These are phyloP conservation scores for Fusarium clavum DNA, from an alignment of 2,329 filamentous ascomycete species.

Conservation along the genomic window DNA sequence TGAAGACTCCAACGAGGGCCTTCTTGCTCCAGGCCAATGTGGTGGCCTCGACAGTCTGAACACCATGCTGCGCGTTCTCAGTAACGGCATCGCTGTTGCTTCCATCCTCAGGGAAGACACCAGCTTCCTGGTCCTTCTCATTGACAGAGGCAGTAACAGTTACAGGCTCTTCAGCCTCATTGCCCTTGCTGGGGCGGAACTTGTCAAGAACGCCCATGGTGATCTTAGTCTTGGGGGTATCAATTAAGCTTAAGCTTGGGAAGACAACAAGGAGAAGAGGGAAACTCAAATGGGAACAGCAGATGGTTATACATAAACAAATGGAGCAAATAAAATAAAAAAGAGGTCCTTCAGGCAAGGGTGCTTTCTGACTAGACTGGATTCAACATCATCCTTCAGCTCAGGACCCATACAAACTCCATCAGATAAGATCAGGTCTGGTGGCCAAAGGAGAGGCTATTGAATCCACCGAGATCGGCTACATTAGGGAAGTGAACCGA, in stretches of 20 bases:
- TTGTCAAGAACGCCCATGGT: conserved; percentile 38
- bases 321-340: conserved; percentile 11
- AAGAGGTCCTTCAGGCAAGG: conserved; percentile 13
- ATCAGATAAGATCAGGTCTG: conserved; percentile 43
- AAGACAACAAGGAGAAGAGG: conserved; percentile 21
- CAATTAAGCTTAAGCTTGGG: conserved; percentile 19
- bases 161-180: conserved; percentile 23
- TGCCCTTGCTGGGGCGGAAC: conserved; percentile 30
- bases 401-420: conserved; percentile 30
- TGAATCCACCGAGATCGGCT: conserved; percentile 34
- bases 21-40: conserved; percentile 56
- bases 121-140: conserved; percentile 36
- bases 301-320: conserved; percentile 14
- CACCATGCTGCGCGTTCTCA: conserved; percentile 52
- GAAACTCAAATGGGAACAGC: neutral
- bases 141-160: conserved; percentile 18
- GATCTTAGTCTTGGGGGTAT: conserved; percentile 14
- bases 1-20: conserved; percentile 51
- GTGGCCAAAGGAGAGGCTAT: conserved; percentile 13
- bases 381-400: neutral
- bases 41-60: conserved; percentile 55
- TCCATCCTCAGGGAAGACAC: conserved; percentile 19
- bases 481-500: conserved; percentile 3
- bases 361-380: conserved; percentile 15
- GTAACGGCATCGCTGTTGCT: conserved; percentile 24